These are phyloP conservation scores for Cyclospora cayetanensis DNA, from an alignment of 169 alveolate species.

Conservation along the genomic window DNA sequence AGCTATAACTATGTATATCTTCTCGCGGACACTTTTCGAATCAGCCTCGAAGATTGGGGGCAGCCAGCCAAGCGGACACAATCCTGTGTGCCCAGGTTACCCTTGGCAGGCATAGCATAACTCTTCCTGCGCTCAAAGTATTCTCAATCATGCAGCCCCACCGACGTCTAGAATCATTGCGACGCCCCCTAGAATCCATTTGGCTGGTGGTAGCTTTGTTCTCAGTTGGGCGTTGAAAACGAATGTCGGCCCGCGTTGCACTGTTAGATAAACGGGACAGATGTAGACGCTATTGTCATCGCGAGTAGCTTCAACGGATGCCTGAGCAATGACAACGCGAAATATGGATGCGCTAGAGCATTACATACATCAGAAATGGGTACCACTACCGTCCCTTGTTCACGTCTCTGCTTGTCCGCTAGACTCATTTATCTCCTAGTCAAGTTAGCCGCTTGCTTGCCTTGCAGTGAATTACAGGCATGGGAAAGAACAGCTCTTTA, in stretches of 20 bases:
- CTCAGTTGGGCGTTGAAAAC: conserved; percentile 95
- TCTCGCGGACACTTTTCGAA: too few relatives aligned
- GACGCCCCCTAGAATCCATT: conserved; percentile 97
- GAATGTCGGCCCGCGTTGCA: conserved; percentile 93
- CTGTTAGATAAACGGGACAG: conserved; percentile 95
- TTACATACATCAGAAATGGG: too few relatives aligned
- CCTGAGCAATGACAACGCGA: conserved; percentile 65
- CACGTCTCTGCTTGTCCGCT: too few relatives aligned
- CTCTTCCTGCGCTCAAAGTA: too few relatives aligned
- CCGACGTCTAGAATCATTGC: conserved; percentile 96
- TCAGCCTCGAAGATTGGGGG: too few relatives aligned
- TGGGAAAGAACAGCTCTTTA: conserved; percentile 93
- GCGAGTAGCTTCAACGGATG: conserved; percentile 75
- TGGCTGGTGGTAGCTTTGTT: conserved; percentile 93
- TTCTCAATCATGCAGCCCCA: conserved; percentile 72
- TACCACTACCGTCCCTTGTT: too few relatives aligned
- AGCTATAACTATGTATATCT: too few relatives aligned
- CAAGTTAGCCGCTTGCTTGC: too few relatives aligned
- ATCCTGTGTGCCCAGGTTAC: too few relatives aligned
- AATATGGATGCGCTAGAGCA: too few relatives aligned
- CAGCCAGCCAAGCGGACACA: neutral
- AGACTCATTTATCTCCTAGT: too few relatives aligned
- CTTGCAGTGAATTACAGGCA: conserved; percentile 96
- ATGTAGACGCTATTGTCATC: conserved; percentile 91
- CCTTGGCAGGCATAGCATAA: neutral